Evolutionary conservation across 1,284 basidiomycete genomes (phyloP).

Genomic region (Rhodotorula sp.): DNA sequence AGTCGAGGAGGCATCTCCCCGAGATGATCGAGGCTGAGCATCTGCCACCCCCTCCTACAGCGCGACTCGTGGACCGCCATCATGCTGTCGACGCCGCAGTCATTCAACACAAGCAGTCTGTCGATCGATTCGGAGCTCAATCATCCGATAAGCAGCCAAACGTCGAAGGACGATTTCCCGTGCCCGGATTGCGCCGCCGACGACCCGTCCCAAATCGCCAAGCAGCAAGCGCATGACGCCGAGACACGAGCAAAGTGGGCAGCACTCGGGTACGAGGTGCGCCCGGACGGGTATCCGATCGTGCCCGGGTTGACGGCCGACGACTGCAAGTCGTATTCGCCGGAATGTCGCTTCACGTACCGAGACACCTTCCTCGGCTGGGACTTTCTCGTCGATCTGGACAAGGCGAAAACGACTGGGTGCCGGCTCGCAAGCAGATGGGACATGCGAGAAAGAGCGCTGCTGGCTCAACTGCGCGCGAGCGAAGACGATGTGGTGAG

Average conservation of each 20-base stretch:
- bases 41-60: constrained; percentile 4
- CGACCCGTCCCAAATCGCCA: constrained; percentile 1
- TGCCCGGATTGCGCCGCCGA: constrained; percentile 21
- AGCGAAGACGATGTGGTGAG: constrained; percentile 27
- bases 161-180: constrained; percentile 10
- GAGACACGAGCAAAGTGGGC: constrained; percentile 3
- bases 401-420: constrained; percentile 4
- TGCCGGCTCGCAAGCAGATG: constrained; percentile 31
- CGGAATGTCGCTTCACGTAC: constrained; percentile 37
- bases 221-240: background rate
- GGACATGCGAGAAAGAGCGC: constrained; percentile 36
- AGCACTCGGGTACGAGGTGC: constrained; percentile 21
- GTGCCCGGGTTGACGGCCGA: constrained; percentile 15
- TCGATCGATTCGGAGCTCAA: constrained; percentile 14
- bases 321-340: constrained; percentile 31
- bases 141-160: constrained; percentile 2
- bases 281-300: constrained; percentile 33
- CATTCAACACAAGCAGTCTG: constrained; percentile 22
- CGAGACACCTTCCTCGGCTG: constrained; percentile 40
- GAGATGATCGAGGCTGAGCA: no score
- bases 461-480: constrained; percentile 14
- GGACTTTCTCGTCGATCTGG: constrained; percentile 34
- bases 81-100: constrained; percentile 20
- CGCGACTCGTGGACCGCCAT: constrained; percentile 25
- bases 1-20: no score